A percentile compares a stretch with the other conserved stretches of the same genome.
Conservation (phyloP, 441 rosid genomes). For the Theobroma grandiflorum region DNA sequence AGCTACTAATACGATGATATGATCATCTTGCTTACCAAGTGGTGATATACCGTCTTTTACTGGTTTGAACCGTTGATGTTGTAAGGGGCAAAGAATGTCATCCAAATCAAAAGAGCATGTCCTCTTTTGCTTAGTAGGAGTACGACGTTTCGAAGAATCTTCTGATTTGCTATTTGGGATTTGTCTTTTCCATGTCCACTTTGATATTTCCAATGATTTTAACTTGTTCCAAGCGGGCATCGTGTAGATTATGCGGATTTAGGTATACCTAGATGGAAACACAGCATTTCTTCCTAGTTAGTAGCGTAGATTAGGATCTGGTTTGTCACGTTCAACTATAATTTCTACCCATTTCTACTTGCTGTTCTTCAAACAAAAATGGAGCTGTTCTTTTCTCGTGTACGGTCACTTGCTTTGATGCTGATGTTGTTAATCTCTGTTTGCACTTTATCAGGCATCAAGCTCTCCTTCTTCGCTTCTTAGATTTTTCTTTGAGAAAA, state of each 20-base stretch:
- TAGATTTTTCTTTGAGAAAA: neutral
- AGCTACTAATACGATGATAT: neutral
- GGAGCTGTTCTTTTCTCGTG: constrained; percentile 19
- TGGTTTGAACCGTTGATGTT: neutral
- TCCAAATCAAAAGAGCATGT: neutral
- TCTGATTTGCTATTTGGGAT: neutral
- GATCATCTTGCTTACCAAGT: neutral
- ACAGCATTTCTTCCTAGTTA: constrained; percentile 9
- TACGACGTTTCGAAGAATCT: neutral
- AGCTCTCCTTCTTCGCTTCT: constrained; percentile 22
- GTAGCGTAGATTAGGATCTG: neutral
- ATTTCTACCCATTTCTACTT: constrained; percentile 10
- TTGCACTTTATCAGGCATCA: constrained; percentile 49
- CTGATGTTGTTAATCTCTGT: constrained; percentile 26
- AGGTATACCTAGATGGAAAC: constrained; percentile 13
- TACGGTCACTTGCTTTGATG: constrained; percentile 22
- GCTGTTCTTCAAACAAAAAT: constrained; percentile 23
- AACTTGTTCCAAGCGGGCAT: constrained; percentile 16
- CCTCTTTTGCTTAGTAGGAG: constrained; percentile 2
- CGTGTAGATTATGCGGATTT: neutral
- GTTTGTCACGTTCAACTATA: constrained; percentile 24
- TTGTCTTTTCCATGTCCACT: constrained; percentile 20
- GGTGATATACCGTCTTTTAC: neutral
- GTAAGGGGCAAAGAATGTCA: constrained; percentile 22
- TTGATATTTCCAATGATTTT: constrained; percentile 37